Evolutionary conservation across 2,329 filamentous ascomycete genomes (phyloP).

Genomic region (Apiospora saccharicola): DNA sequence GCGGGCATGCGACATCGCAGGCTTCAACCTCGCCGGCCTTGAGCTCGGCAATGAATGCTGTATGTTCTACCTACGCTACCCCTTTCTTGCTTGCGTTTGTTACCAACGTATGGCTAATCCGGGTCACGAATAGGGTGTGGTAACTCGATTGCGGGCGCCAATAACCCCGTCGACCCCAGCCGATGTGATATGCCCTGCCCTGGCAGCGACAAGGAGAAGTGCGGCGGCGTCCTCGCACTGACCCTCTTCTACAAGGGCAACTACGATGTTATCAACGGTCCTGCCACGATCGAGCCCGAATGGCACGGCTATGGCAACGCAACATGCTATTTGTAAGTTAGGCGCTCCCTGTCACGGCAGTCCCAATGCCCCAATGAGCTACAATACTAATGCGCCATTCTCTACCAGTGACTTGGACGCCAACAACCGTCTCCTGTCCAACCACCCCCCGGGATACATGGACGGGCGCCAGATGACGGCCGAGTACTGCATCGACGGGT

Average conservation of each 20-base stretch:
- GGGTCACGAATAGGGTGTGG: not conserved
- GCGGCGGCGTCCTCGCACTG: slow-evolving; percentile 12
- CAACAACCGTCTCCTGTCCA: not conserved
- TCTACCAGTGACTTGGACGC: not conserved
- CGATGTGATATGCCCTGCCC: not conserved
- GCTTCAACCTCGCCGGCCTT: slow-evolving; percentile 47
- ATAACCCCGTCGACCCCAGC: not conserved
- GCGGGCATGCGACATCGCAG: slow-evolving; percentile 35
- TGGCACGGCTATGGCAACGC: not conserved
- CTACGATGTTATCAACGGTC: slow-evolving; percentile 1
- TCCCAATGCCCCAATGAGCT: too few relatives aligned
- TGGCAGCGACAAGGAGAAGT: slow-evolving; percentile 17
- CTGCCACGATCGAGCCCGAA: not conserved
- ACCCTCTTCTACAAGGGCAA: slow-evolving; percentile 17
- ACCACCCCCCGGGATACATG: slow-evolving; percentile 27
- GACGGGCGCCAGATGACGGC: slow-evolving; percentile 43
- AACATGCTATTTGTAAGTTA: slow-evolving; percentile 10
- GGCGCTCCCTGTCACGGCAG: not conserved
- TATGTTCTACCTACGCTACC: not conserved
- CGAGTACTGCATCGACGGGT: slow-evolving; percentile 41
- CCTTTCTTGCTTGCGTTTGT: not conserved
- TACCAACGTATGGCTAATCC: not conserved
- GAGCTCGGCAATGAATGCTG: slow-evolving; percentile 48
- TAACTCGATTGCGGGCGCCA: slow-evolving; percentile 3
- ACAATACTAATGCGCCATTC: too few relatives aligned